Base-by-base conservation (phyloP, 257 asterid genomes). In the Penstemon eatonii region DNA sequence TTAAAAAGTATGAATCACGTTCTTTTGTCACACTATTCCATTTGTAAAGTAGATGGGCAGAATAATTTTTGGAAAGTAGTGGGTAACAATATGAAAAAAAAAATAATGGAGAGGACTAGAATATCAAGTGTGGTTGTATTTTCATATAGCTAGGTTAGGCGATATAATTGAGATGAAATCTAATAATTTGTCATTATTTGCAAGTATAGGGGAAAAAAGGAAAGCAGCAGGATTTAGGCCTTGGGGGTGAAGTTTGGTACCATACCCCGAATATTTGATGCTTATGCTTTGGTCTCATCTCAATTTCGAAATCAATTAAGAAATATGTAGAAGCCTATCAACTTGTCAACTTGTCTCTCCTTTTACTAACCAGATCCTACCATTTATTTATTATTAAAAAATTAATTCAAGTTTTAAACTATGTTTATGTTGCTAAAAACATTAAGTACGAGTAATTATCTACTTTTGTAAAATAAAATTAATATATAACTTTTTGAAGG, bases 41-140 rank as follows among this genome's bases (percentile, higher is more conserved):
- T 25, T 25, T 25, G 33, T 25, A 25, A 25, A 25, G 33, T 25
- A 25, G 33, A 1, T 25, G 33, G 2, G 33, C 33, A 25, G 33
- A 25, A 25, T 25, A 25, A 25, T 25, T 25, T 25, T 25, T 25
- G 33, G 33, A 1, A 25, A 25, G 33, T 25, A 25, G 33, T 25
- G 33, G 33, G 33, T 25, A 25, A 25, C 33, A 25, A 25, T 25
- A 25, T 25, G 2, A 1, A 25, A 25, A 2, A 25, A 25, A 25
- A 1, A 25, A 25, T 1, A 25, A 25, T 1, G 33, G 33, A 25
- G 33, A 1, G 33, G 33, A 25, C 2, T 1, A 37, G 33, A 37
- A 47, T 58, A 40, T 65, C 70, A 50, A 8, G 37, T 66, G 67
- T 62, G 54, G 56, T 36, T 75, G 67, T 56, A 58, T 73, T 76